Evolutionary conservation across 495 filamentous ascomycete genomes (phyloP).

Genomic region (Neurospora sp.): DNA sequence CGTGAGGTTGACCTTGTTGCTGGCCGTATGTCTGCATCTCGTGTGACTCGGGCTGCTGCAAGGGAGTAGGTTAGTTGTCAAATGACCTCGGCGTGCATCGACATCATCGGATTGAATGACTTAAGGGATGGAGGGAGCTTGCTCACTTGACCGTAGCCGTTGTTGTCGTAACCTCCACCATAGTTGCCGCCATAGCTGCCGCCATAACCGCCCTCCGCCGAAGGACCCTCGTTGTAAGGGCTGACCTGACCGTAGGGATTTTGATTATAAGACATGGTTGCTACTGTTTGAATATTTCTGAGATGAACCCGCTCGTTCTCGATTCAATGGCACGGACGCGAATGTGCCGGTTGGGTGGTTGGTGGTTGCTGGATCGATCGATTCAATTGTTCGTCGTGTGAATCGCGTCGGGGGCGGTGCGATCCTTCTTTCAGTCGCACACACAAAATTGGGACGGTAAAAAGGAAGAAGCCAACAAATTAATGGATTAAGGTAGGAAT

Average conservation of each 20-base stretch:
- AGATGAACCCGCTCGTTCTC: background rate
- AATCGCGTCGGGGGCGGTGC: background rate
- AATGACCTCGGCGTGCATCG: background rate
- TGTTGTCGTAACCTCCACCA: background rate
- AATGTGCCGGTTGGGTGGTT: background rate
- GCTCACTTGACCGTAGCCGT: slow-evolving; percentile 20
- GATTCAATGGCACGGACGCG: background rate
- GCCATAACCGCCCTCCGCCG: slow-evolving; percentile 39
- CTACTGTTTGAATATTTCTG: slow-evolving; percentile 1
- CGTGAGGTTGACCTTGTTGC: slow-evolving; percentile 3
- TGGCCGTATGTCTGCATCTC: slow-evolving; percentile 26
- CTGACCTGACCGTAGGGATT: slow-evolving; percentile 21
- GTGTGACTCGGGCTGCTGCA: slow-evolving; percentile 23
- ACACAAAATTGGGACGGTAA: background rate
- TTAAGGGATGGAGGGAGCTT: background rate
- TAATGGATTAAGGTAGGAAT: background rate
- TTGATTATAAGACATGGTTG: slow-evolving; percentile 34
- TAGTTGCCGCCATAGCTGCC: background rate
- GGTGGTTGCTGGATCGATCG: background rate
- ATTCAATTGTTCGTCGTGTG: background rate
- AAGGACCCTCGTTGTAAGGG: slow-evolving; percentile 34
- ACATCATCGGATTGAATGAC: background rate
- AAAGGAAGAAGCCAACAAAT: background rate
- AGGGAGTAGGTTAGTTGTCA: background rate
- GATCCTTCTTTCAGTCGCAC: background rate